Percentiles rank a stretch among this genome's conserved stretches.
Conservation (phyloP, 495 filamentous ascomycete genomes). For the Lepraria neglecta region DNA sequence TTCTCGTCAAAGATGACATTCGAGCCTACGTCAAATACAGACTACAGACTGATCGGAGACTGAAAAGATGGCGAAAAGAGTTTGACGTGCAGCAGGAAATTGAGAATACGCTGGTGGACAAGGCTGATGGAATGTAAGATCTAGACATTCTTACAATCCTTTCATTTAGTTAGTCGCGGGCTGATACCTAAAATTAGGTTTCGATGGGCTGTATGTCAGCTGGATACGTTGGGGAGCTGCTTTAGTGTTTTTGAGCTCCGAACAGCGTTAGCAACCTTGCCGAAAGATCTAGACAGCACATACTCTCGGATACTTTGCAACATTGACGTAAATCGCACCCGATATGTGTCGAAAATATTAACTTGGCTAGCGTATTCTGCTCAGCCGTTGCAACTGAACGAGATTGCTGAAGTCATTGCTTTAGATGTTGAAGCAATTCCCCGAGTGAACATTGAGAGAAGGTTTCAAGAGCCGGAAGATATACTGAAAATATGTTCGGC, state of each 20-base stretch:
- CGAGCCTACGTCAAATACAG: slow-evolving; percentile 24
- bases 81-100: slow-evolving; percentile 25
- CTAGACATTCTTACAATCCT: not conserved
- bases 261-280: slow-evolving; percentile 31
- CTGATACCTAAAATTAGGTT: slow-evolving; percentile 31
- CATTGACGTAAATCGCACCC: slow-evolving; percentile 26
- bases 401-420: slow-evolving; percentile 32
- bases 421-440: slow-evolving; percentile 26
- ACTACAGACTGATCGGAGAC: not conserved
- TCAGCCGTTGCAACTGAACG: slow-evolving; percentile 30
- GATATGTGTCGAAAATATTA: slow-evolving; percentile 32
- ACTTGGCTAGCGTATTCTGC: slow-evolving; percentile 33
- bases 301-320: slow-evolving; percentile 34
- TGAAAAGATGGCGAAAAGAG: slow-evolving; percentile 21
- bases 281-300: slow-evolving; percentile 35
- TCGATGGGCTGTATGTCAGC: slow-evolving; percentile 38
- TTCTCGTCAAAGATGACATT: slow-evolving; percentile 29
- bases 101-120: slow-evolving; percentile 27
- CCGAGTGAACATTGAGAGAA: slow-evolving; percentile 25
- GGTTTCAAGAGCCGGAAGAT: slow-evolving; percentile 26
- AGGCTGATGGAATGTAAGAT: slow-evolving; percentile 37
- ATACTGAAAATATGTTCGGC: slow-evolving; percentile 31
- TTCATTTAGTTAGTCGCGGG: not conserved
- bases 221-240: slow-evolving; percentile 29
- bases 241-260: slow-evolving; percentile 30